phyloP scores from a whole-genome alignment of 345 rosid genomes.

The Gossypium herbaceum region DNA sequence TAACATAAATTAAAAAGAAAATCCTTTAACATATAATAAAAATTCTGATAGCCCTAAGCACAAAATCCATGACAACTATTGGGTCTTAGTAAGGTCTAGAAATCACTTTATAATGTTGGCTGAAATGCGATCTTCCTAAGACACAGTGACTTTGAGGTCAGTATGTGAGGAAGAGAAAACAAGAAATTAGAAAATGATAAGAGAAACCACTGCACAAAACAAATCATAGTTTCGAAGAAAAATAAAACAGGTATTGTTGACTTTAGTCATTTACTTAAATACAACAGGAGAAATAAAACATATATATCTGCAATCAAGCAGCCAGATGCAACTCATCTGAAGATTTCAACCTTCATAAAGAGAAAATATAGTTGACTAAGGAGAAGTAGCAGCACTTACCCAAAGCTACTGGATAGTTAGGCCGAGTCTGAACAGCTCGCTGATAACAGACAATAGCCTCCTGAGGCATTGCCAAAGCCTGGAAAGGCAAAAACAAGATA shows the following conservation, averaged over 20 bases:
- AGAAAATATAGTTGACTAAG: background rate
- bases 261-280: background rate
- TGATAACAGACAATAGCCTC: conserved; percentile 92
- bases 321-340: background rate
- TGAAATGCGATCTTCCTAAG: background rate
- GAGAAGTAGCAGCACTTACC: conserved; percentile 47
- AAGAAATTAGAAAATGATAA: background rate
- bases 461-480: conserved; percentile 92
- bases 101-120: background rate
- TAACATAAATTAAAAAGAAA: background rate
- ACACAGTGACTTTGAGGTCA: background rate
- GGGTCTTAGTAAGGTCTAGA: background rate
- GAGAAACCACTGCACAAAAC: background rate
- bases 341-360: background rate
- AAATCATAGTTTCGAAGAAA: background rate
- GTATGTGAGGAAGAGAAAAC: background rate
- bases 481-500: conserved; percentile 37
- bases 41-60: background rate
- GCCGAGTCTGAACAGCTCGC: conserved; percentile 79
- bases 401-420: conserved; percentile 75
- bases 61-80: background rate
- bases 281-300: background rate
- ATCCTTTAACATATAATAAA: background rate
- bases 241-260: background rate
- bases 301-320: background rate